Base-by-base conservation (phyloP, 1,139 yeast species). In the Yamadazyma diddensiae region DNA sequence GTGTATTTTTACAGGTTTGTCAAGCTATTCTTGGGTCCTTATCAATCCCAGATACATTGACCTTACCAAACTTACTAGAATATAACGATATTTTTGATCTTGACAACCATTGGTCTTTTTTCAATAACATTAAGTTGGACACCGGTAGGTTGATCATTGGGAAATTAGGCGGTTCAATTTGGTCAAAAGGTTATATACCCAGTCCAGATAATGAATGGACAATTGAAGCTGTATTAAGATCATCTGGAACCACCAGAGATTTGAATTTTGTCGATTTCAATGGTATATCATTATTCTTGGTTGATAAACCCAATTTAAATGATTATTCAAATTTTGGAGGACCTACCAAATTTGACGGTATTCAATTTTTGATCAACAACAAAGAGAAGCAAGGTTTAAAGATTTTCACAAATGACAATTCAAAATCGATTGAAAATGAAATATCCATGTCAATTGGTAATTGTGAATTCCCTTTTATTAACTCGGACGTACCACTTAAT, bases 401-500 rank as follows among this genome's bases (percentile, higher is more conserved):
- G 47, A 73, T 79, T 6, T 78, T 65, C 41, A 60, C 73, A 37
- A 77, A 72, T 46, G 90, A 82, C 53, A 81, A 80, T 0, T 47
- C 73, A 0, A 54, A 56, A 12, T 53, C 55, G 6, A 39, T 62
- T 6, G 42, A 46, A n/a, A 41, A 54, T 10, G 35, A 40, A 6
- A 35, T 53, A 10, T 59, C 52, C 10, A 58, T 57, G 16, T 51
- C 77, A 0, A 58, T 79, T 42, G 83, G 82, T 0, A 65, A 71
- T n/a, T 80, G 86, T 59, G 57, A 63, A 14, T 58, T 79, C 46
- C 63, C 70, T 11, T 82, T 73, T 47, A 79, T 82, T 50, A 79
- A 77, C 45, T 77, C 86, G 0, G 74, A 75, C 41, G 83, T 82
- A 6, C 92, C 94, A 6, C 64, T 74, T 24, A 79, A 84, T 1